phyloP scores from a whole-genome alignment of 148 eudicot genomes.

The Talinum fruticosum region DNA sequence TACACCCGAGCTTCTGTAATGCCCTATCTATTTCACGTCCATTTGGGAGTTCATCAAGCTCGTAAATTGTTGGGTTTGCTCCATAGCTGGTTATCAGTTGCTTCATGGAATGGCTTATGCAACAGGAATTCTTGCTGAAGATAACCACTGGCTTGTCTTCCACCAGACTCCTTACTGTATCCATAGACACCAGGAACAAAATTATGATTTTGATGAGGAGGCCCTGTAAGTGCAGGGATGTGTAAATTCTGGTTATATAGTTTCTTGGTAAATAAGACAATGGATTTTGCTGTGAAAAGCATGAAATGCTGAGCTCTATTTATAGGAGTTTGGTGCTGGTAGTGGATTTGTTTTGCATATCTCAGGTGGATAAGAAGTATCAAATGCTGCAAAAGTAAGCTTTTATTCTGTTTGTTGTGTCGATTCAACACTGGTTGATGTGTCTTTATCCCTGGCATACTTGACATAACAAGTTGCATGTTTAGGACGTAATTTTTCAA shows the following conservation, averaged over 20 bases:
- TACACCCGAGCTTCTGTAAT: slow-evolving; percentile 38
- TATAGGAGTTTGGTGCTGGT: slow-evolving; percentile 21
- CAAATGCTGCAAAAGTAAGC: slow-evolving; percentile 6
- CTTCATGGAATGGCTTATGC: slow-evolving; percentile 42
- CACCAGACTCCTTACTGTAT: slow-evolving; percentile 32
- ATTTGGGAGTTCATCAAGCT: slow-evolving; percentile 39
- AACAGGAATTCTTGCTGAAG: slow-evolving; percentile 40
- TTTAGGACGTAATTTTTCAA: slow-evolving; percentile 5
- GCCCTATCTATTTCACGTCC: slow-evolving; percentile 43
- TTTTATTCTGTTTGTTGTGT: slow-evolving; percentile 14
- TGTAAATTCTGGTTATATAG: neutral
- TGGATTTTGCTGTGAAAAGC: slow-evolving; percentile 8
- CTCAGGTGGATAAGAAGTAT: slow-evolving; percentile 17
- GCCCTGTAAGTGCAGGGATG: neutral
- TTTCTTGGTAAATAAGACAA: neutral
- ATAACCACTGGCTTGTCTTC: slow-evolving; percentile 34
- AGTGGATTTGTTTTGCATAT: slow-evolving; percentile 10
- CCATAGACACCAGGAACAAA: slow-evolving; percentile 20
- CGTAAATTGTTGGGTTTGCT: slow-evolving; percentile 38
- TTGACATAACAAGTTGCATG: slow-evolving; percentile 14
- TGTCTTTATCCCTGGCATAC: slow-evolving; percentile 20
- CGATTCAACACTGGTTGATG: slow-evolving; percentile 1
- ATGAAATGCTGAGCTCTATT: slow-evolving; percentile 21
- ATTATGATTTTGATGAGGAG: neutral
- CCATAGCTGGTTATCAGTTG: slow-evolving; percentile 35